Evolutionary conservation across 371 early-diverging fungal species (phyloP).

Genomic region (Rhizopus microsporus): DNA sequence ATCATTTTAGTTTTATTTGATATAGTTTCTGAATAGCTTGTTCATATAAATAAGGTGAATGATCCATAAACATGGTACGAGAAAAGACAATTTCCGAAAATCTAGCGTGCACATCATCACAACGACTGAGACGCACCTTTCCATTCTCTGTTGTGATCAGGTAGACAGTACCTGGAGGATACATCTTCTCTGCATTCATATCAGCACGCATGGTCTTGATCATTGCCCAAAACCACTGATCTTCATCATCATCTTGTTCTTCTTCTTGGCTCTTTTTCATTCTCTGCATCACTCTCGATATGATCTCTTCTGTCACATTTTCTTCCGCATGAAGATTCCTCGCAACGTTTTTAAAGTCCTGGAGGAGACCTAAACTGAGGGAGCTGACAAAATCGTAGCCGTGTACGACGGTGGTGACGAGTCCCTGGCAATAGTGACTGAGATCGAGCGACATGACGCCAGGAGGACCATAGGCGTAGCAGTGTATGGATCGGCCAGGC

Average conservation of each 20-base stretch:
- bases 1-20: neutral
- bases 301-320: slow-evolving; percentile 70
- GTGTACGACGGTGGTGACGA: slow-evolving; percentile 77
- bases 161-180: slow-evolving; percentile 70
- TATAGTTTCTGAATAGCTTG: slow-evolving; percentile 32
- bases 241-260: slow-evolving; percentile 21
- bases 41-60: slow-evolving; percentile 72
- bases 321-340: slow-evolving; percentile 64
- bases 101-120: slow-evolving; percentile 62
- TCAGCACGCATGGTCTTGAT: slow-evolving; percentile 69
- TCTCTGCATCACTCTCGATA: slow-evolving; percentile 48
- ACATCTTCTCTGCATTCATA: slow-evolving; percentile 70
- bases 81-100: slow-evolving; percentile 73
- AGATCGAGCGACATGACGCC: slow-evolving; percentile 69
- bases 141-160: slow-evolving; percentile 39
- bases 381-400: slow-evolving; percentile 77
- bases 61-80: slow-evolving; percentile 73
- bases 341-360: slow-evolving; percentile 76
- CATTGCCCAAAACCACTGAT: slow-evolving; percentile 73
- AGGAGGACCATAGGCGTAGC: slow-evolving; percentile 77
- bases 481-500: slow-evolving; percentile 72
- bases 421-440: slow-evolving; percentile 65
- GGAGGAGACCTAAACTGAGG: slow-evolving; percentile 71
- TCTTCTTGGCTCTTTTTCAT: slow-evolving; percentile 11
- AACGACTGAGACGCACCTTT: slow-evolving; percentile 49